These are phyloP conservation scores for Solanum hybrid DNA, from an alignment of 305 asterid species.

Conservation along the genomic window DNA sequence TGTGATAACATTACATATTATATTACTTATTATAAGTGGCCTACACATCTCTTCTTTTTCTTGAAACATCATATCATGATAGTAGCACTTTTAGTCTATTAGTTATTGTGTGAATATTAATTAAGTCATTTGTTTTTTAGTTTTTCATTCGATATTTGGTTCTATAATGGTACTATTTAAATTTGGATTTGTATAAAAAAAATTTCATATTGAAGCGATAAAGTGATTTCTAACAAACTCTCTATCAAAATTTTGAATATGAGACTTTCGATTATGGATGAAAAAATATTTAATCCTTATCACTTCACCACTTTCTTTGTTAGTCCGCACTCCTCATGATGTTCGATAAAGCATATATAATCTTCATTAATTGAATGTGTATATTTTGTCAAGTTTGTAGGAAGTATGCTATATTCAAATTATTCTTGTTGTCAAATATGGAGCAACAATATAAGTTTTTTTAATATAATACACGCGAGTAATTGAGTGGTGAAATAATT, in stretches of 20 bases:
- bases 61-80: not conserved
- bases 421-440: not conserved
- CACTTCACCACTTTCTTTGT: not conserved
- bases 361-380: not conserved
- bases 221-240: not conserved
- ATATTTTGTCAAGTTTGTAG: not conserved
- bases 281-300: not conserved
- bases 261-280: not conserved
- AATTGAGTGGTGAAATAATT: not conserved
- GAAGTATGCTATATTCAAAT: not conserved
- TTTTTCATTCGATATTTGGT: not conserved
- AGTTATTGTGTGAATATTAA: not conserved
- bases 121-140: not conserved
- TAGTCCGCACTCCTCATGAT: not conserved
- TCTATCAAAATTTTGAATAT: no score
- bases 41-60: not conserved
- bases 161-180: not conserved
- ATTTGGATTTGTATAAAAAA: accelerated
- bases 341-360: not conserved
- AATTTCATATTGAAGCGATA: not conserved
- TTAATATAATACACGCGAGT: no score
- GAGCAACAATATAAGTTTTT: not conserved
- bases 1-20: not conserved
- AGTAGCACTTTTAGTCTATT: not conserved
- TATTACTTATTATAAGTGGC: not conserved